A percentile compares a stretch with the other conserved stretches of the same genome.
Evolutionary conservation across 1,284 basidiomycete species (phyloP).

Genomic region (Boletus mariae): DNA sequence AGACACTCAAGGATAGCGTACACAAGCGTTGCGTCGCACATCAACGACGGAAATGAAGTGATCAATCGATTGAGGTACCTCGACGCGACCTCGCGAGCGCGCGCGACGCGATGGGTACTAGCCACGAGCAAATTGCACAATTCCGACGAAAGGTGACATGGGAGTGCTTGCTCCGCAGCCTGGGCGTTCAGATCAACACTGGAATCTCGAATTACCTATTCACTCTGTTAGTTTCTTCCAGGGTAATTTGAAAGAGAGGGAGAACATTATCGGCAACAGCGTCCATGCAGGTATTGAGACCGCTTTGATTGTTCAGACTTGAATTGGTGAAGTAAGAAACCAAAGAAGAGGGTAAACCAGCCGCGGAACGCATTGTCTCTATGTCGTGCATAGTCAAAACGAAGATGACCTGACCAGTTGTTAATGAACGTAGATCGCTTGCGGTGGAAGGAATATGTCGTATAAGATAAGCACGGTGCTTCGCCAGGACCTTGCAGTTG

Average conservation of each 20-base stretch:
- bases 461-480: constrained; percentile 62
- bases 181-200: constrained; percentile 67
- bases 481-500: constrained; percentile 54
- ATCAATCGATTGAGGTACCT: constrained; percentile 84
- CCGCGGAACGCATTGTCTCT: constrained; percentile 82
- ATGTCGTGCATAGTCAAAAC: constrained; percentile 86
- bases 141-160: constrained; percentile 69
- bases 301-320: constrained; percentile 71
- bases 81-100: constrained; percentile 79
- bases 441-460: constrained; percentile 69
- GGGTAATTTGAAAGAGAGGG: constrained; percentile 2
- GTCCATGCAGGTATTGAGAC: constrained; percentile 75
- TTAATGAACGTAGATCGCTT: constrained; percentile 73
- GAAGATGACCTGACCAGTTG: constrained; percentile 85
- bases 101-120: constrained; percentile 81
- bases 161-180: constrained; percentile 78
- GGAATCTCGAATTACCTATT: constrained; percentile 71
- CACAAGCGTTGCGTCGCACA: constrained; percentile 88
- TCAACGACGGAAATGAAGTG: constrained; percentile 90
- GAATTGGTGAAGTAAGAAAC: constrained; percentile 90
- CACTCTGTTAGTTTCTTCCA: constrained; percentile 10
- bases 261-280: constrained; percentile 81
- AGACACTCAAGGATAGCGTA: constrained; percentile 89
- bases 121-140: constrained; percentile 74
- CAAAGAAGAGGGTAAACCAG: constrained; percentile 79